Evolutionary conservation across 805 yeast genomes (phyloP), one percentile per base, ranked within the genome.

Genomic region (Barnettozyma vustinii): DNA sequence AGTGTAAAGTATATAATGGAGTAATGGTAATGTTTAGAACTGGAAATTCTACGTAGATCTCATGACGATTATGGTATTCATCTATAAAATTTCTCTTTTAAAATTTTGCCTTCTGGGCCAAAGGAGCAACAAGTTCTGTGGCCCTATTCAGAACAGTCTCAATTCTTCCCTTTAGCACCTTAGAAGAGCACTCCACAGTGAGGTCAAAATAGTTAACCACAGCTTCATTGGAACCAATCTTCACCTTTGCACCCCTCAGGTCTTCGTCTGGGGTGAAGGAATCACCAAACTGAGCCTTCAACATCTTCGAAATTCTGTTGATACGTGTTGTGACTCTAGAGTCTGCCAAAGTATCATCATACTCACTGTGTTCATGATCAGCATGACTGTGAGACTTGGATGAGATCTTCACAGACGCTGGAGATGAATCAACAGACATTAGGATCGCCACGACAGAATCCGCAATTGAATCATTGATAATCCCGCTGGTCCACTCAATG

Each of bases 401-500:
- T 13, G 96, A 81, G 54, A 89, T 66, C 63, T 92, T 94, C 26
- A 94, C 96, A 7, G 97, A 88, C 2, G 97, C 96, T 10, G 97
- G 97, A 0, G 96, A 83, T 0, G 96, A 84, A 63, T 94, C 99
- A 39, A 92, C 94, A 41, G 96, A 87, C 67, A 92, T 76, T 30
- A 94, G 66, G 36, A 94, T 89, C 0, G 97, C 97, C 50, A 94
- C 79, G 1, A 90, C 86, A 15, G 96, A 84, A 61, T 94, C 99
- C 0, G 99, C 99, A 53, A 94, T 79, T 0, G 97, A 84, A 60
- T 94, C 99, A 52, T 87, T 91, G 70, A 90, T 80, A 49, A 87
- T 72, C 50, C 90, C 91, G 56, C 95, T 92, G 16, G 81, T 79
- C 99, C 99, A 94, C 64, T 88, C 95, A 13, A 92, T 82, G 0